These are phyloP conservation scores for Xylariomycetidae sp. DNA, from an alignment of 2,329 filamentous ascomycete species.

Conservation along the genomic window DNA sequence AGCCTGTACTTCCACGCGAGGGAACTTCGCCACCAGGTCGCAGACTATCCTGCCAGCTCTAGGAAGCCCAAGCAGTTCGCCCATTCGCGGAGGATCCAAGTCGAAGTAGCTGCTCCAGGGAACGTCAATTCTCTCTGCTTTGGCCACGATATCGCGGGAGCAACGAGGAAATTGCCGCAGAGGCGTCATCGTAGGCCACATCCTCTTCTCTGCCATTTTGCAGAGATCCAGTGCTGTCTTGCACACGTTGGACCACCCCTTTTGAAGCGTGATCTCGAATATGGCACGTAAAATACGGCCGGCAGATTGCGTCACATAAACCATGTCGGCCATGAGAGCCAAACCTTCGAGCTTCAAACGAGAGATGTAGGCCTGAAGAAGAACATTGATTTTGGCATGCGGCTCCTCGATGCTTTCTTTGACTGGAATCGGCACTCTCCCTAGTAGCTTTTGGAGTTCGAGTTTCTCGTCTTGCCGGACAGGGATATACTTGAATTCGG, in stretches of 20 bases:
- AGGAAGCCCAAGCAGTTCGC: conserved; percentile 84
- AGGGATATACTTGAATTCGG: conserved; percentile 98
- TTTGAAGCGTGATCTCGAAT: conserved; percentile 95
- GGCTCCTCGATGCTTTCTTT: conserved; percentile 97
- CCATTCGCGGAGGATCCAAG: conserved; percentile 92
- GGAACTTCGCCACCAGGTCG: conserved; percentile 83
- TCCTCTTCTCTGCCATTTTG: conserved; percentile 98
- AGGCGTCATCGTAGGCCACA: conserved; percentile 99
- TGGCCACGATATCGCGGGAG: conserved; percentile 78
- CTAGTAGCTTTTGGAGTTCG: conserved; percentile 85
- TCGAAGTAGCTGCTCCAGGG: conserved; percentile 93
- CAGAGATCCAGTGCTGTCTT: conserved; percentile 90
- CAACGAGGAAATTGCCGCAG: conserved; percentile 83
- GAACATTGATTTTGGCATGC: conserved; percentile 95
- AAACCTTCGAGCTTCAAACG: conserved; percentile 89
- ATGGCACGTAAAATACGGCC: conserved; percentile 92
- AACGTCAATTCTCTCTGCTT: conserved; percentile 91
- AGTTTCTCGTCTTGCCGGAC: conserved; percentile 97
- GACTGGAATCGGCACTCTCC: conserved; percentile 87
- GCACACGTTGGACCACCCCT: conserved; percentile 90
- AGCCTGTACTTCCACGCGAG: conserved; percentile 84
- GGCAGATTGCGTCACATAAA: conserved; percentile 96
- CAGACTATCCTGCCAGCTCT: conserved; percentile 84
- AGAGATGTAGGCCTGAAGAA: conserved; percentile 94
- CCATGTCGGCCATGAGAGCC: conserved; percentile 95